Conservation (phyloP, 306 rosid species). For the Glycine soja region DNA sequence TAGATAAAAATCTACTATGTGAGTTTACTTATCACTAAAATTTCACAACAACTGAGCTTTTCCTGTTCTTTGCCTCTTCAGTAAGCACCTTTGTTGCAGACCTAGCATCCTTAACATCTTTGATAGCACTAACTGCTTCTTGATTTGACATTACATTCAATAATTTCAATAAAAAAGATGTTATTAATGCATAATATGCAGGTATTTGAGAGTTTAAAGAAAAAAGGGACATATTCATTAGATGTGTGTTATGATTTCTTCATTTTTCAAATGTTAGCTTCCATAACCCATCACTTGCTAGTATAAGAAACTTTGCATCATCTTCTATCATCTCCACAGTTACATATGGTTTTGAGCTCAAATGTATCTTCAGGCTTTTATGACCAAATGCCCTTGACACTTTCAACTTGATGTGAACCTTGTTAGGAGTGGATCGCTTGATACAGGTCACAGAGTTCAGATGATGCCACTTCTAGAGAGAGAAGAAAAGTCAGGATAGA, state of each 20-base stretch:
- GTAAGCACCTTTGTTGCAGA: slow-evolving; percentile 86
- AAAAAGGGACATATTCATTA: not conserved
- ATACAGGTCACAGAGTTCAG: too few relatives aligned
- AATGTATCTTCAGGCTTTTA: slow-evolving; percentile 88
- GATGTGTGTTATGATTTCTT: not conserved
- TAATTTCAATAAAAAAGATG: slow-evolving; percentile 6
- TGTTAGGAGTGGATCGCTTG: too few relatives aligned
- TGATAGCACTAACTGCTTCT: slow-evolving; percentile 80
- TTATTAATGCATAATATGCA: slow-evolving; percentile 10
- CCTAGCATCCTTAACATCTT: slow-evolving; percentile 77
- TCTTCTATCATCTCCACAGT: slow-evolving; percentile 60
- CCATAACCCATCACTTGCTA: slow-evolving; percentile 99
- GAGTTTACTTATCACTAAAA: slow-evolving; percentile 58
- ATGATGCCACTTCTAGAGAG: too few relatives aligned
- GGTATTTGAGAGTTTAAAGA: not conserved
- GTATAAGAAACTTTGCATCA: slow-evolving; percentile 70
- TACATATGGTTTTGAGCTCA: slow-evolving; percentile 85
- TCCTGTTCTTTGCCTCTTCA: slow-evolving; percentile 82
- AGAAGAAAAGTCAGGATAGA: too few relatives aligned
- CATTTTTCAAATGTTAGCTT: slow-evolving; percentile 62
- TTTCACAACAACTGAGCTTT: slow-evolving; percentile 85
- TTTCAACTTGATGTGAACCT: too few relatives aligned
- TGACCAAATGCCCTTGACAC: slow-evolving; percentile 98
- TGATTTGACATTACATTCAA: slow-evolving; percentile 89
- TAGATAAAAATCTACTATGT: slow-evolving; percentile 1